A percentile compares a stretch with the other conserved stretches of the same genome.
These are phyloP conservation scores for Phytophthora chlamydospora DNA, from an alignment of 352 stramenopile genomes.

Conservation along the genomic window DNA sequence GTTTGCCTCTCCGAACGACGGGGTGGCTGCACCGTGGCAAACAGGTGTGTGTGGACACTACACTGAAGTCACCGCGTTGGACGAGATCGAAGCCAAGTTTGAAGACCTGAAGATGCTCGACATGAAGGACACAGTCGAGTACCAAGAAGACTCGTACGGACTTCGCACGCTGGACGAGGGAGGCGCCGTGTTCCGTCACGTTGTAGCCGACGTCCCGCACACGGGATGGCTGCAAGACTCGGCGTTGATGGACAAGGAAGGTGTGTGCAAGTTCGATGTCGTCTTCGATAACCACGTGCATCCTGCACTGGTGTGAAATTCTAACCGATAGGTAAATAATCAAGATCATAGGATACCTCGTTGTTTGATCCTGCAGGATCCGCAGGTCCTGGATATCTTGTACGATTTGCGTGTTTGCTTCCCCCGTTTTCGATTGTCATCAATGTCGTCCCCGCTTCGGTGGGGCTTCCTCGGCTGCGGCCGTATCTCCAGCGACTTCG, in stretches of 20 bases:
- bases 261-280: no score
- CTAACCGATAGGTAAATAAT: no score
- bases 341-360: no score
- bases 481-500: conserved; percentile 66
- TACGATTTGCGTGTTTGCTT: no score
- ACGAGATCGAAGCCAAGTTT: conserved; percentile 18
- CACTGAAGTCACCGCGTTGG: conserved; percentile 14
- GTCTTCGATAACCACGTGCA: no score
- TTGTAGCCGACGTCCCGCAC: conserved; percentile 24
- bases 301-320: no score
- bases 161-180: conserved; percentile 27
- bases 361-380: no score
- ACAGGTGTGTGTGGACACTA: conserved; percentile 34
- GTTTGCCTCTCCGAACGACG: conserved; percentile 36
- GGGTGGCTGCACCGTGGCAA: conserved; percentile 38
- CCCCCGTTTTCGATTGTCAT: no score
- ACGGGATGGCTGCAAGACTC: conserved; percentile 41
- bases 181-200: conserved; percentile 18
- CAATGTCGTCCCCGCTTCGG: no score
- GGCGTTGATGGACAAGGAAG: no score
- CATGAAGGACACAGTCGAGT: conserved; percentile 31
- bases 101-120: conserved; percentile 23
- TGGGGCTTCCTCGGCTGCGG: conserved; percentile 73
- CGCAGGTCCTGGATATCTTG: no score
- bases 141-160: conserved; percentile 31